Evolutionary conservation across 805 yeast species (phyloP), one percentile per base, ranked within the genome.

Genomic region (Kazachstania taianensis): DNA sequence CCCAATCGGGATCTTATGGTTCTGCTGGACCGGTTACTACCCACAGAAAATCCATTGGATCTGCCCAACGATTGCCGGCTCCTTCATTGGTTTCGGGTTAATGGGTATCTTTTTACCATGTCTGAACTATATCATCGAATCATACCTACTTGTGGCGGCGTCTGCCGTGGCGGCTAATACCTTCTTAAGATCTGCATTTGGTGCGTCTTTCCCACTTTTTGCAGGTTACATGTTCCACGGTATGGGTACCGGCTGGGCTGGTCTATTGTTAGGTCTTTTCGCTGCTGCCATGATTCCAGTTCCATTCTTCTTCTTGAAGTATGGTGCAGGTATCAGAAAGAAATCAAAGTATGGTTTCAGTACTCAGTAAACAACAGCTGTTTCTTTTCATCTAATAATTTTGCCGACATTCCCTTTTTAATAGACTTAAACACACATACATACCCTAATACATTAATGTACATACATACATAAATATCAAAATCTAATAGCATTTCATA

Each of bases 11-110:
- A 63, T 85, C 42, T 67, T 85, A 50, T 81, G 94, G 94, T 67
- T 86, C 56, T 73, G 82, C 39, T 86, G 95, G 95, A 65, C 89
- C 7, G 95, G 94, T 53, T 70, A 73, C 43, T 86, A 77, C 58
- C 78, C 72, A 33, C 58, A 77, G 24, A 59, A 59, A 29, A 73
- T 83, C 26, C 94, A 79, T 53, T 86, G 89, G 89, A 78, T 76
- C 48, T 82, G 73, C n/a, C 92, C 94, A 28, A 70, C 81, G 2
- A 59, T 73, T 20, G 74, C 82, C 20, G 80, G 83, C 43, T 41
- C 71, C 3, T 68, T 78, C 49, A 69, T 73, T 26, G 87, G 86
- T 9, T 72, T 70, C 43, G 94, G 89, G 26, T 60, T 81, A 39
- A 63, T 79, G 43, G 66, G 75, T 29, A 73, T 82, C 38, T 82